Evolutionary conservation across 1,284 basidiomycete species (phyloP), one percentile per base, ranked within the genome.

Genomic region (Irpex sp.): DNA sequence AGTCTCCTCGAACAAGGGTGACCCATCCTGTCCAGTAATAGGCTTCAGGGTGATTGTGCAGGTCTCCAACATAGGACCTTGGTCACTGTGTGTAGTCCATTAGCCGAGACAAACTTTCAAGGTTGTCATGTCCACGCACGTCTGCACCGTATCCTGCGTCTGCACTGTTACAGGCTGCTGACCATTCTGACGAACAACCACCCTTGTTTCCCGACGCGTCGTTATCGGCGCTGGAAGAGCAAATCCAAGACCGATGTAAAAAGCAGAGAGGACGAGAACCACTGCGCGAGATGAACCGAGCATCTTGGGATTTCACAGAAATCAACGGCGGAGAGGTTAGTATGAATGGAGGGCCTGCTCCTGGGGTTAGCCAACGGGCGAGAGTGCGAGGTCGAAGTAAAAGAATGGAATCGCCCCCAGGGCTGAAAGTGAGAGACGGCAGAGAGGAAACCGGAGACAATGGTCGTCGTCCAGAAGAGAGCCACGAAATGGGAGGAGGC

Each of bases 1-100:
- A 59, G 86, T 82, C 72, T 89, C 84, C 70, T 83, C 76, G 34
- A 90, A 80, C 37, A 74, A 59, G 56, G 80, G 76, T 37, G 82
- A 70, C 36, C 87, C 88, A 66, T 82, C 78, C 2, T 82, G 49
- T 58, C 71, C 76, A 3, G 67, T 74, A 13, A 78, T 71, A 3
- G 80, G 88, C 5, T 84, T 87, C 62, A 92, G 79, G 2, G 83
- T 84, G 64, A 89, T 78, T 4, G 80, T 78, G 72, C 90, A 92
- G 4, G 81, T 87, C 77, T 89, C 80, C 57, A 81, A 82, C 74
- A 88, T 79, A 13, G 77, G 74, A 8, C 84, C 89, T 66, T 78
- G 75, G 61, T 70, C 63, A 52, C 78, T 79, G 65, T 37, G 60
- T 31, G 36, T 15, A 57, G 11, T 36, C 58, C 11, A 57, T 44